A percentile compares a stretch with the other conserved stretches of the same genome.
phyloP scores from a whole-genome alignment of 805 yeast genomes.

The Lachancea lanzarotensis region DNA sequence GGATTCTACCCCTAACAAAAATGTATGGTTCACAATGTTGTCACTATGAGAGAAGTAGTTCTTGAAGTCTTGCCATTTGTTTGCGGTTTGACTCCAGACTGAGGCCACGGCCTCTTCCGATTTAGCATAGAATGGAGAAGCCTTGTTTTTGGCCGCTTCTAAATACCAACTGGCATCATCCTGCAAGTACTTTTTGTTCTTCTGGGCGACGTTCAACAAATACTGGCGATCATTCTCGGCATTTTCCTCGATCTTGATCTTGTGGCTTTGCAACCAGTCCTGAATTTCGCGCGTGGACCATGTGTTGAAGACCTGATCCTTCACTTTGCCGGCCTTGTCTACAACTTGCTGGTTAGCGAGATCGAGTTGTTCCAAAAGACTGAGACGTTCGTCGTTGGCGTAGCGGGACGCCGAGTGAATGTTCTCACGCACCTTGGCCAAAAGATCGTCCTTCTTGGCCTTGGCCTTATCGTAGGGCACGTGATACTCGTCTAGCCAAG shows the following conservation, averaged over 20 bases:
- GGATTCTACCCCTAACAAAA: conserved; percentile 38
- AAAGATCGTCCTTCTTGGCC: conserved; percentile 42
- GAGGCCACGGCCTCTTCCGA: conserved; percentile 26
- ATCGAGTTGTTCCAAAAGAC: conserved; percentile 37
- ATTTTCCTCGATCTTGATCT: conserved; percentile 34
- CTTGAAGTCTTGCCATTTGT: conserved; percentile 15
- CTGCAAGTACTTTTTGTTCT: conserved; percentile 32
- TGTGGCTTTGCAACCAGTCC: conserved; percentile 48
- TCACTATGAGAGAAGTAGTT: conserved; percentile 21
- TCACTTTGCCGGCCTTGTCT: conserved; percentile 36
- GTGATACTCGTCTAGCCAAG: conserved; percentile 44
- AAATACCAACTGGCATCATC: conserved; percentile 38
- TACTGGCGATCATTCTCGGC: conserved; percentile 32
- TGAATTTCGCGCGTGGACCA: conserved; percentile 51
- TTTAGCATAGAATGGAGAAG: conserved; percentile 35
- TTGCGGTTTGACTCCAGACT: conserved; percentile 20
- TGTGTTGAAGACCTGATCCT: conserved; percentile 40
- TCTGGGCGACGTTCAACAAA: conserved; percentile 32
- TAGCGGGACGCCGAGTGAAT: conserved; percentile 39
- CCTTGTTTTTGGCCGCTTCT: conserved; percentile 24
- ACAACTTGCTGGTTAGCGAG: conserved; percentile 32
- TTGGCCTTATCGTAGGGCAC: conserved; percentile 32
- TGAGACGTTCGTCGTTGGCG: conserved; percentile 35
- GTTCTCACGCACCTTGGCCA: conserved; percentile 38
- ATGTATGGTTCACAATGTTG: conserved; percentile 39